A percentile compares a stretch with the other conserved stretches of the same genome.
Evolutionary conservation across 1,284 basidiomycete species (phyloP).

Genomic region (Trametes pubescens): DNA sequence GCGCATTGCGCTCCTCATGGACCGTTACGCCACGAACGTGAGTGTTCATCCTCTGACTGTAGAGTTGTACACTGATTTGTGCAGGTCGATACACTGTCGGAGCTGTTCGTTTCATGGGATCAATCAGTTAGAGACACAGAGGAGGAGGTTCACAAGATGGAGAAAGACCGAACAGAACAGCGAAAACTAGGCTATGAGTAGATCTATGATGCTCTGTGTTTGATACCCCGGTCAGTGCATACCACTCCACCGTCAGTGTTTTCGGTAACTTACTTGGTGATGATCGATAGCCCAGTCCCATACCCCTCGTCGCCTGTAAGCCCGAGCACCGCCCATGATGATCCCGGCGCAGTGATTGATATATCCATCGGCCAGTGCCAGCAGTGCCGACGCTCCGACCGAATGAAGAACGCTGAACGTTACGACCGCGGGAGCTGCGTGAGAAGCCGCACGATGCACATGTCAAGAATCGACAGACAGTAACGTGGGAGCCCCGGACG

Average conservation of each 20-base stretch:
- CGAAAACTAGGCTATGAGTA: conserved; percentile 60
- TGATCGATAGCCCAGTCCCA: neutral
- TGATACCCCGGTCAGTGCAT: conserved; percentile 19
- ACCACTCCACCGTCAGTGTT: neutral
- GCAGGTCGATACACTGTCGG: conserved; percentile 79
- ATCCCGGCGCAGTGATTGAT: conserved; percentile 1
- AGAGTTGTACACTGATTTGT: neutral
- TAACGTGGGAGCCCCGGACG: neutral
- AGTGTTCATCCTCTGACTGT: conserved; percentile 17
- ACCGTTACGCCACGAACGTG: conserved; percentile 74
- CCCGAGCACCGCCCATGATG: neutral
- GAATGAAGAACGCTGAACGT: too few relatives aligned
- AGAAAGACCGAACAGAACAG: conserved; percentile 65
- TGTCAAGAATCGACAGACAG: neutral
- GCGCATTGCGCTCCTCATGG: conserved; percentile 68
- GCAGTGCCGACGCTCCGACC: neutral
- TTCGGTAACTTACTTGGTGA: neutral
- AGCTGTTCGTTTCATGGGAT: conserved; percentile 84
- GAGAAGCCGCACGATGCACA: neutral
- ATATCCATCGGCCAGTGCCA: neutral
- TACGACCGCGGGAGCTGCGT: neutral
- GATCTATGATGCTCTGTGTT: conserved; percentile 5
- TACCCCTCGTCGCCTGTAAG: neutral
- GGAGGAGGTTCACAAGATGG: conserved; percentile 59
- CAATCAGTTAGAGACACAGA: conserved; percentile 72